Percentiles rank a stretch among this genome's conserved stretches.
Evolutionary conservation across 179 eudicot species (phyloP).

Genomic region (Heliamphora pulchella): DNA sequence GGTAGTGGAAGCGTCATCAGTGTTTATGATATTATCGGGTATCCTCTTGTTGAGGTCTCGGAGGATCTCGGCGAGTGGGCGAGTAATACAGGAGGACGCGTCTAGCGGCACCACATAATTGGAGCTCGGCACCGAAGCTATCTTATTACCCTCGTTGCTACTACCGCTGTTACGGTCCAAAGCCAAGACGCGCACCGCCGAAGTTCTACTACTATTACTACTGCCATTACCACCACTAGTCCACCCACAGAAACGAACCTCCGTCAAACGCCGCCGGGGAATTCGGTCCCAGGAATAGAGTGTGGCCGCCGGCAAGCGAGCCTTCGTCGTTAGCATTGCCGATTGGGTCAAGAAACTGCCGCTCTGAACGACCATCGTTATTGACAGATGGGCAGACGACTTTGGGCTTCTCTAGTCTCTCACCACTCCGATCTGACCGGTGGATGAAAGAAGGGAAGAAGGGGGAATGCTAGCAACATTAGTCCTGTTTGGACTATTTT

Average conservation of each 20-base stretch:
- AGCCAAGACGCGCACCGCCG: conserved; percentile 24
- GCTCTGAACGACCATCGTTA: conserved; percentile 8
- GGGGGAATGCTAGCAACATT: too few relatives aligned
- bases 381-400: neutral
- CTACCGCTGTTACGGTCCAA: conserved; percentile 28
- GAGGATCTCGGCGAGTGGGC: conserved; percentile 82
- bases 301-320: neutral
- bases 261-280: neutral
- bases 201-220: neutral
- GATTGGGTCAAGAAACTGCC: neutral
- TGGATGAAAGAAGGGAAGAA: neutral
- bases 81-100: conserved; percentile 64
- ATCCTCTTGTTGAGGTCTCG: conserved; percentile 86
- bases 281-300: neutral
- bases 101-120: conserved; percentile 89
- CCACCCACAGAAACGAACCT: neutral
- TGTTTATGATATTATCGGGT: conserved; percentile 61
- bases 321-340: neutral
- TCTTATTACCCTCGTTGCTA: conserved; percentile 28
- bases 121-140: conserved; percentile 39
- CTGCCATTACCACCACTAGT: neutral
- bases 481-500: too few relatives aligned
- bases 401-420: neutral
- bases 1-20: conserved; percentile 25
- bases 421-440: neutral